These are phyloP conservation scores for Beauveria pseudobassiana DNA, from an alignment of 2,329 filamentous ascomycete genomes.

Conservation along the genomic window DNA sequence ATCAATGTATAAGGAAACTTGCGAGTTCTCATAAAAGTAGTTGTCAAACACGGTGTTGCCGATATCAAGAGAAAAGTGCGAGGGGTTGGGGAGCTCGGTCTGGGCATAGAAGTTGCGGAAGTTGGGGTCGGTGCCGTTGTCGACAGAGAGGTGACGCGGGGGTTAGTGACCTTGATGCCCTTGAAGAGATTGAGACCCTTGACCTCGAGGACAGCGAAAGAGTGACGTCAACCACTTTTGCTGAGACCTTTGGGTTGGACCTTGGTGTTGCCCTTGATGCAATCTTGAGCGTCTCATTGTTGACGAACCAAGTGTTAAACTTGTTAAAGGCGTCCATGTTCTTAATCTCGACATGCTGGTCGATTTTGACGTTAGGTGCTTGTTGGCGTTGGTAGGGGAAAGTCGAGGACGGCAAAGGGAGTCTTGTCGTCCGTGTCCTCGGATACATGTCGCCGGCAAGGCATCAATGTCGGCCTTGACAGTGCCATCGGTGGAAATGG, in stretches of 20 bases:
- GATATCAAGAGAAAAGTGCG: constrained; percentile 56
- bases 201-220: constrained; percentile 38
- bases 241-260: constrained; percentile 43
- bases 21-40: no score
- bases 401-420: constrained; percentile 43
- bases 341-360: constrained; percentile 38
- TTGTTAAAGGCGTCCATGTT: constrained; percentile 41
- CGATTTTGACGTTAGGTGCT: constrained; percentile 44
- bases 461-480: constrained; percentile 43
- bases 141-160: constrained; percentile 36
- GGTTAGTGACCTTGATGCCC: constrained; percentile 45
- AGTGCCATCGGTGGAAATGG: constrained; percentile 43
- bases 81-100: constrained; percentile 56
- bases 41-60: constrained; percentile 58
- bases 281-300: constrained; percentile 42
- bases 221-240: no score
- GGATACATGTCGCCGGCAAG: constrained; percentile 45
- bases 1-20: no score
- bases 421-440: constrained; percentile 38
- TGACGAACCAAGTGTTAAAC: constrained; percentile 49
- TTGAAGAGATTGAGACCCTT: constrained; percentile 47
- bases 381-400: constrained; percentile 45
- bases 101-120: constrained; percentile 53
- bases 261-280: constrained; percentile 43
- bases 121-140: constrained; percentile 27